Percentiles rank a stretch among this genome's conserved stretches.
Conservation (phyloP, 2,329 filamentous ascomycete genomes). For the Alternaria sp. region DNA sequence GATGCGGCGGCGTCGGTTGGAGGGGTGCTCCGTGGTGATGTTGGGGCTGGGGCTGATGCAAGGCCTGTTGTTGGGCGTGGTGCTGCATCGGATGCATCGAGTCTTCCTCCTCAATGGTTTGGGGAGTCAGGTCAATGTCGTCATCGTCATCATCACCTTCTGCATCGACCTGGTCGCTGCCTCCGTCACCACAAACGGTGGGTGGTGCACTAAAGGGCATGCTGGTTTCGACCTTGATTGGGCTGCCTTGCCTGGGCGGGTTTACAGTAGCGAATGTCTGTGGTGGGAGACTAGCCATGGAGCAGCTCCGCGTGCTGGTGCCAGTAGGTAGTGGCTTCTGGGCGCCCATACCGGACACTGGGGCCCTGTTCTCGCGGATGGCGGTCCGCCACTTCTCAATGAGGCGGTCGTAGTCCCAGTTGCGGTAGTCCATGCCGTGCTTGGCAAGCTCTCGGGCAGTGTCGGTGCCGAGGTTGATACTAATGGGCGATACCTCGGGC, state of each 20-base stretch:
- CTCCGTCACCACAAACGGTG: slow-evolving; percentile 39
- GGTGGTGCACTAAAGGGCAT: slow-evolving; percentile 45
- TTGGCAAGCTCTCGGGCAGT: slow-evolving; percentile 52
- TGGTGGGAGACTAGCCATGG: slow-evolving; percentile 42
- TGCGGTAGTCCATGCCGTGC: slow-evolving; percentile 49
- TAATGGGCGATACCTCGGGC: slow-evolving; percentile 45
- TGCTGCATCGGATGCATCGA: slow-evolving; percentile 31
- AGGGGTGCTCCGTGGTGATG: slow-evolving; percentile 37
- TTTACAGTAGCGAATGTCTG: slow-evolving; percentile 34
- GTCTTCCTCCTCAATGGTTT: slow-evolving; percentile 38
- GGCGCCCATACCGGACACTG: slow-evolving; percentile 42
- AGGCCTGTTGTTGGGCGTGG: slow-evolving; percentile 14
- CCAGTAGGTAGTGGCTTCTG: slow-evolving; percentile 46
- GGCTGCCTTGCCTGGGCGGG: slow-evolving; percentile 26
- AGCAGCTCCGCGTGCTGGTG: slow-evolving; percentile 36
- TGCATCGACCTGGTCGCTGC: slow-evolving; percentile 46
- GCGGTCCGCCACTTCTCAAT: slow-evolving; percentile 53
- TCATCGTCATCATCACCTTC: slow-evolving; percentile 51
- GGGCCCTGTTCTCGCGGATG: slow-evolving; percentile 45
- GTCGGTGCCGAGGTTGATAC: slow-evolving; percentile 49
- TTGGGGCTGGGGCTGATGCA: slow-evolving; percentile 23
- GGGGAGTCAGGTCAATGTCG: slow-evolving; percentile 43
- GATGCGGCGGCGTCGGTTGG: slow-evolving; percentile 45
- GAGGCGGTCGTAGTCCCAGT: slow-evolving; percentile 54
- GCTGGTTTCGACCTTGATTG: slow-evolving; percentile 32